phyloP scores from a whole-genome alignment of 257 asterid species.

The Nicotiana paniculata region DNA sequence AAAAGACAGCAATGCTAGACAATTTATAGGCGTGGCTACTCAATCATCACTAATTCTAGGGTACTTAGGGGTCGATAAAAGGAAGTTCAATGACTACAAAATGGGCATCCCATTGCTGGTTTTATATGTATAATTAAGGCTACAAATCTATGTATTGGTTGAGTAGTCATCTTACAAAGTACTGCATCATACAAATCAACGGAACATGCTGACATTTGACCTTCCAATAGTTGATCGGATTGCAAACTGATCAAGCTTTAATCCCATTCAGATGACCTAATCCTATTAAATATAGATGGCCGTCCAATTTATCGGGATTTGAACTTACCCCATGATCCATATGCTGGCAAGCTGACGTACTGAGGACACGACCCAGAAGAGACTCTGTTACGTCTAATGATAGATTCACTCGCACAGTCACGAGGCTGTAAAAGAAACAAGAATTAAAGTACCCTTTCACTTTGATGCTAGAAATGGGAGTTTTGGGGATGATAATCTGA shows the following conservation, averaged over 20 bases:
- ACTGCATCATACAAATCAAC: not conserved
- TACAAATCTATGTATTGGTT: not conserved
- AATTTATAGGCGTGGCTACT: not conserved
- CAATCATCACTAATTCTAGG: not conserved
- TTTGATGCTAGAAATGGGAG: not conserved
- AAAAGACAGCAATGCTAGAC: not conserved
- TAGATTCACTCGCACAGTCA: slow-evolving; percentile 47
- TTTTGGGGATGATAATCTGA: not conserved
- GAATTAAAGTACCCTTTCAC: not conserved
- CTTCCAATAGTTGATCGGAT: not conserved
- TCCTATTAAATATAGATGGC: not conserved
- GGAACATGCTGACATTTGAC: not conserved
- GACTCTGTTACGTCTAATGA: slow-evolving; percentile 26
- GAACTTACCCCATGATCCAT: slow-evolving; percentile 42
- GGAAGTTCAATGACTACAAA: not conserved
- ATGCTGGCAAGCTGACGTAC: slow-evolving; percentile 66
- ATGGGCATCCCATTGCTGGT: not conserved
- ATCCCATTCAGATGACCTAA: not conserved
- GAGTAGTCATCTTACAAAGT: not conserved
- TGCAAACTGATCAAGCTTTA: not conserved
- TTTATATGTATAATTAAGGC: not conserved
- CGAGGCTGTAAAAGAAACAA: slow-evolving; percentile 61
- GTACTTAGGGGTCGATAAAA: not conserved
- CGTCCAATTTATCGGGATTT: not conserved
- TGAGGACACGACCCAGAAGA: slow-evolving; percentile 53